Evolutionary conservation across 495 filamentous ascomycete species (phyloP).

Genomic region (Platismatia glauca): DNA sequence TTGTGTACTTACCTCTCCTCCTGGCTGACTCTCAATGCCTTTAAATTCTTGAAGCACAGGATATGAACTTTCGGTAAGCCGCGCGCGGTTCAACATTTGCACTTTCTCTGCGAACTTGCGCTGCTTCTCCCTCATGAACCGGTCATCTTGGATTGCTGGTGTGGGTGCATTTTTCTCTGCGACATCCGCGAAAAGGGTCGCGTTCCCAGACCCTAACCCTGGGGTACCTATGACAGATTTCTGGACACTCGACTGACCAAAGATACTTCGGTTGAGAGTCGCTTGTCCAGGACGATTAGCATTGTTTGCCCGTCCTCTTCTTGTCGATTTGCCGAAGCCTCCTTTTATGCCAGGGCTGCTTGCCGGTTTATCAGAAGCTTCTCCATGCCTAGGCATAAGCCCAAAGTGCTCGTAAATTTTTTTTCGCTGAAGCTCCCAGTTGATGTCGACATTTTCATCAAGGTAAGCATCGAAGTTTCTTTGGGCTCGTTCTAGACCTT

Average conservation of each 20-base stretch:
- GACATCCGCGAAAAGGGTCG: constrained; percentile 58
- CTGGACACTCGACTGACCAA: constrained; percentile 63
- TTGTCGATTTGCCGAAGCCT: constrained; percentile 50
- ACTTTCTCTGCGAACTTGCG: constrained; percentile 66
- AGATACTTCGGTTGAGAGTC: constrained; percentile 48
- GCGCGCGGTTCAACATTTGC: constrained; percentile 60
- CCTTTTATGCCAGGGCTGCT: constrained; percentile 32
- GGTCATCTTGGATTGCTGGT: constrained; percentile 50
- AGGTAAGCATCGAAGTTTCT: constrained; percentile 86
- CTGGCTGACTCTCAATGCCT: constrained; percentile 56
- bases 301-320: constrained; percentile 29
- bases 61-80: constrained; percentile 54
- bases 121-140: constrained; percentile 72
- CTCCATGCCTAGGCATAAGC: constrained; percentile 55
- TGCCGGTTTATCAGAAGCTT: constrained; percentile 35
- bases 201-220: constrained; percentile 44
- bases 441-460: constrained; percentile 86
- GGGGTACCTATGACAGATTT: constrained; percentile 79
- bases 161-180: constrained; percentile 42
- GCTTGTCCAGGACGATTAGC: constrained; percentile 37
- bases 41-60: constrained; percentile 66
- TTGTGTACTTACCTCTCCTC: constrained; percentile 38
- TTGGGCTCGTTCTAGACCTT: constrained; percentile 75
- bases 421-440: constrained; percentile 89
- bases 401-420: constrained; percentile 95